Percentiles rank a stretch among this genome's conserved stretches.
Conservation (phyloP, 2,329 filamentous ascomycete species). For the Claviceps sp. region DNA sequence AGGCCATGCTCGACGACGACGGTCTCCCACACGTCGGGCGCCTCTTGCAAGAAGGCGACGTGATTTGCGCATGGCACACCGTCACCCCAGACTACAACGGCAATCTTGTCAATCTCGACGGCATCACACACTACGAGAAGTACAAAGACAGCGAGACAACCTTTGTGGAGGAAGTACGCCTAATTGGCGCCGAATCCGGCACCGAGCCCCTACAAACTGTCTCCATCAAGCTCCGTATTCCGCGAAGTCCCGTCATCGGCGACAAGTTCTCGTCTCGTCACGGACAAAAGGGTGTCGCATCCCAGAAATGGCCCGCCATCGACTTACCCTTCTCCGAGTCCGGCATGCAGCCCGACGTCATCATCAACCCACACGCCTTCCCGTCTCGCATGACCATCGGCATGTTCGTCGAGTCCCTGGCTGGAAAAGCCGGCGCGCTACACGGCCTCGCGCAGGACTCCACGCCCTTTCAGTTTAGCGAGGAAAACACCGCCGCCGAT, state of each 20-base stretch:
- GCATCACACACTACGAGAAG: conserved; percentile 74
- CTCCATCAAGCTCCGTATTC: conserved; percentile 85
- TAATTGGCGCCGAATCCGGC: conserved; percentile 76
- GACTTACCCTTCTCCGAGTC: conserved; percentile 97
- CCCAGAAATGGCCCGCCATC: conserved; percentile 84
- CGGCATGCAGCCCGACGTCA: conserved; percentile 91
- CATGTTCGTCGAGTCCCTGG: conserved; percentile 96
- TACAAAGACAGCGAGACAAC: conserved; percentile 87
- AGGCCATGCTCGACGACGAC: conserved; percentile 69
- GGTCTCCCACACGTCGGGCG: conserved; percentile 73
- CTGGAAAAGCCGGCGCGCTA: conserved; percentile 85
- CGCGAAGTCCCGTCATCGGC: conserved; percentile 81
- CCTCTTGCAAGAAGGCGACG: conserved; percentile 65
- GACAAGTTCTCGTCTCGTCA: conserved; percentile 99
- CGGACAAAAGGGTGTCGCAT: conserved; percentile 94
- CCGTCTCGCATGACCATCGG: conserved; percentile 99
- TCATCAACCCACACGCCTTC: conserved; percentile 99
- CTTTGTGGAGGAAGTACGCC: conserved; percentile 83
- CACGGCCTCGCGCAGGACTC: conserved; percentile 94
- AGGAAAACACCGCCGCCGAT: conserved; percentile 81
- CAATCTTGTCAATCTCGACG: conserved; percentile 73
- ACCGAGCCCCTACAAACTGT: conserved; percentile 75
- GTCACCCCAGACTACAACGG: conserved; percentile 70
- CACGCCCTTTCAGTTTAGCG: conserved; percentile 89
- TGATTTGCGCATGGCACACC: conserved; percentile 80